Conservation (phyloP, 2,329 filamentous ascomycete species). For the Ophiosphaerella korrae region DNA sequence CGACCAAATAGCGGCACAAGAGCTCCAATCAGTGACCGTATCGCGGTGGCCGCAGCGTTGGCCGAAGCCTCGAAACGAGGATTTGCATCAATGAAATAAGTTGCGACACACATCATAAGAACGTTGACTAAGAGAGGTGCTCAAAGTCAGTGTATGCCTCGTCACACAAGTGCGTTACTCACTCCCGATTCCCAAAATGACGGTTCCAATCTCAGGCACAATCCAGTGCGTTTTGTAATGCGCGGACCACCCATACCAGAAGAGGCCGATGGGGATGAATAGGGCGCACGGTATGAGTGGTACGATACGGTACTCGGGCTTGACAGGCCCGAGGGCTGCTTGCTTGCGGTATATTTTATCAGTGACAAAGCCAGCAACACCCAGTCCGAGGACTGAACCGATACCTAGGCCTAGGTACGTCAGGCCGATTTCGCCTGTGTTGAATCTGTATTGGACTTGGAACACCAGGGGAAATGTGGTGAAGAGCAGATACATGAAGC, state of each 20-base stretch:
- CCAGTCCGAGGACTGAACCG: conserved; percentile 15
- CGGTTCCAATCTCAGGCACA: conserved; percentile 45
- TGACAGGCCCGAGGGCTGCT: conserved; percentile 12
- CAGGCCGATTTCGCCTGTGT: conserved; percentile 20
- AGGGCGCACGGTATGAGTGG: conserved; percentile 31
- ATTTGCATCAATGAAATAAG: conserved; percentile 68
- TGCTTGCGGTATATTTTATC: conserved; percentile 34
- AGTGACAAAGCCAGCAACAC: conserved; percentile 20
- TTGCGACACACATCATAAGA: conserved; percentile 41
- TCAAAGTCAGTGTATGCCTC: no score
- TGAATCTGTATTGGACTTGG: conserved; percentile 21
- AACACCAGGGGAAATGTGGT: conserved; percentile 34
- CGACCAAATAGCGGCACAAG: conserved; percentile 64
- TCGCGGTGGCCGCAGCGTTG: conserved; percentile 62
- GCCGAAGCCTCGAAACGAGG: conserved; percentile 48
- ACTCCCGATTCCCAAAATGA: conserved; percentile 10
- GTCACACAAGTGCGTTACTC: no score
- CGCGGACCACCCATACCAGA: conserved; percentile 59
- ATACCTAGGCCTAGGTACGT: conserved; percentile 25
- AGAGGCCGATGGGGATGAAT: conserved; percentile 25
- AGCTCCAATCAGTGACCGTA: conserved; percentile 60
- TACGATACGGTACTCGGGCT: conserved; percentile 45
- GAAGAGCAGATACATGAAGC: conserved; percentile 40
- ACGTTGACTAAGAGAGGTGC: not conserved
- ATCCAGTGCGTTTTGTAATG: conserved; percentile 59